Percentiles rank a stretch among this genome's conserved stretches.
These are phyloP conservation scores for Rossbeevera mucosa DNA, from an alignment of 768 basidiomycete genomes.

Conservation along the genomic window DNA sequence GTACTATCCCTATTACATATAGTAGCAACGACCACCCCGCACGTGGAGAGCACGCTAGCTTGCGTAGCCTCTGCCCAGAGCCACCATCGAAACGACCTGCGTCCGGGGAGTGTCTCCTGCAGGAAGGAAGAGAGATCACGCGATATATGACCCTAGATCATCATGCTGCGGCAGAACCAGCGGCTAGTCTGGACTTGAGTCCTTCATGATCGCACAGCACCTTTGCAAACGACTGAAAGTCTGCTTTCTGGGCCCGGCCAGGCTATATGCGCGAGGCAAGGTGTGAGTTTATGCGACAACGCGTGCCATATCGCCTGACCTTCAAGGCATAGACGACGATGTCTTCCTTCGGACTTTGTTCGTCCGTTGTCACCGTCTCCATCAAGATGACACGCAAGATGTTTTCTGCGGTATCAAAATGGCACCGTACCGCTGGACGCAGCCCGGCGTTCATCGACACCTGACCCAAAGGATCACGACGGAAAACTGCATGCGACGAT, in stretches of 20 bases:
- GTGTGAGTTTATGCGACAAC: neutral
- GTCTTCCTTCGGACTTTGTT: conserved; percentile 31
- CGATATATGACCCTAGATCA: conserved; percentile 8
- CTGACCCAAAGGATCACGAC: conserved; percentile 66
- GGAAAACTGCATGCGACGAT: conserved; percentile 47
- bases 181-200: conserved; percentile 17
- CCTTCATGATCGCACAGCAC: conserved; percentile 38
- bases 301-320: conserved; percentile 33
- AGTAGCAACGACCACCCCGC: neutral
- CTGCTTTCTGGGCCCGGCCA: conserved; percentile 43
- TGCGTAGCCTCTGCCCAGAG: conserved; percentile 7
- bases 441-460: conserved; percentile 65
- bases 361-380: conserved; percentile 37
- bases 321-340: conserved; percentile 62
- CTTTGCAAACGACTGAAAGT: conserved; percentile 52
- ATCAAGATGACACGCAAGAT: conserved; percentile 52
- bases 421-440: conserved; percentile 50
- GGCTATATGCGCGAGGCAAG: conserved; percentile 18
- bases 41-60: neutral
- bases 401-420: conserved; percentile 52
- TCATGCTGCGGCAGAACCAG: conserved; percentile 7
- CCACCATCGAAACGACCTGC: conserved; percentile 18
- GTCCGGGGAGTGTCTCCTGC: conserved; percentile 7
- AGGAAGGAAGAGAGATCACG: neutral
- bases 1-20: conserved; percentile 17